Evolutionary conservation across 768 basidiomycete species (phyloP).

Genomic region (Trametes punicea): DNA sequence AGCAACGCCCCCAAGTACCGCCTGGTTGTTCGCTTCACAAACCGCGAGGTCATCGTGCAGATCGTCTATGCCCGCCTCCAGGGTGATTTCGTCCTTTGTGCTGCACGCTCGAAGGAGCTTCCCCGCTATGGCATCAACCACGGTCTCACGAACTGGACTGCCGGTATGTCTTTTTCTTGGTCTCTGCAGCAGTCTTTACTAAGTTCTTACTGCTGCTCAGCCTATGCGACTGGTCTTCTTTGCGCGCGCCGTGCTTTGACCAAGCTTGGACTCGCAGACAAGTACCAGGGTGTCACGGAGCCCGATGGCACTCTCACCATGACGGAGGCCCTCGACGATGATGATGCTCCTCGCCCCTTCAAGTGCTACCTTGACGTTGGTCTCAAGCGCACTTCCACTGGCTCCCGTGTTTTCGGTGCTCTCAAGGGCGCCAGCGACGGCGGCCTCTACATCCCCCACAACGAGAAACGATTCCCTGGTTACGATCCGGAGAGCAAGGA

Average conservation of each 20-base stretch:
- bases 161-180: constrained; percentile 49
- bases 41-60: constrained; percentile 93
- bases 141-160: constrained; percentile 98
- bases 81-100: constrained; percentile 90
- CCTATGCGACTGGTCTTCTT: constrained; percentile 96
- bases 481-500: constrained; percentile 91
- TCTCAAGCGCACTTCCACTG: constrained; percentile 95
- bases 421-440: constrained; percentile 99
- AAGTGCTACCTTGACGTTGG: constrained; percentile 99
- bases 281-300: constrained; percentile 92
- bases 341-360: constrained; percentile 97
- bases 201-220: constrained; percentile 34
- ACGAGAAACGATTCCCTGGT: constrained; percentile 96
- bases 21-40: constrained; percentile 98
- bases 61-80: constrained; percentile 96
- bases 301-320: constrained; percentile 82
- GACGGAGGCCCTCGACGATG: constrained; percentile 85
- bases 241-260: constrained; percentile 90
- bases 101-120: constrained; percentile 88
- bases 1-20: constrained; percentile 96
- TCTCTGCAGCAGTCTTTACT: neutral
- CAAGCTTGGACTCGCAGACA: constrained; percentile 96
- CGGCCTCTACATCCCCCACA: constrained; percentile 97
- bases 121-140: constrained; percentile 96
- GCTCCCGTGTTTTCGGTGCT: constrained; percentile 95